Evolutionary conservation across 345 rosid genomes (phyloP), one percentile per base, ranked within the genome.

Genomic region (Eucalyptus sp.): DNA sequence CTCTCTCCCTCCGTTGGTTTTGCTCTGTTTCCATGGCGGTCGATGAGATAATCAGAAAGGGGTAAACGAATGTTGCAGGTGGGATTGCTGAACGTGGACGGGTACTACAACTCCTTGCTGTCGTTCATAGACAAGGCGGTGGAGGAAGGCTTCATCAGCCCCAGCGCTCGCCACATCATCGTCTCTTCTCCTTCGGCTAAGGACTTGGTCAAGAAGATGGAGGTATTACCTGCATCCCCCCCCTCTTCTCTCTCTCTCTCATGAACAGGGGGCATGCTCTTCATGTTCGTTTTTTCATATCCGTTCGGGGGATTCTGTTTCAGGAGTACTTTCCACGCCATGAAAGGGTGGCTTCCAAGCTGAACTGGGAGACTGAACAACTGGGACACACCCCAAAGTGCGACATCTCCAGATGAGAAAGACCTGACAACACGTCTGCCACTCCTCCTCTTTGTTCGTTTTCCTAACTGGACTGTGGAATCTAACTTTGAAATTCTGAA

Each of bases 1-100:
- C 41, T 37, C 37, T 37, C 37, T 27, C 80, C 2, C 81, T 10
- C 46, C 25, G 15, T 31, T 6, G 37, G 27, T 24, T 50, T 64
- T 43, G 64, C 87, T 20, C 29, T 60, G 79, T 58, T 27, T 17
- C 24, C 31, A 11, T 33, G 27, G 37, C 11, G 14, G 22, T 56
- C 5, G 33, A 50, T 90, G 83, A 76, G 83, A 76, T 11, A 64
- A n/a, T 5, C 27, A 41, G 24, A 20, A 0, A 60, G n/a, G 44
- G 20, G 44, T 76, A 43, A 18, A 71, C 24, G 81, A 71, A 71
- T 71, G 46, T 87, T 90, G 91, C 84, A 96, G 98, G 98, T 96
- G 87, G 98, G 98, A 88, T 89, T 96, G 90, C 88, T 96, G 92
- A 96, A 96, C 83, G 98, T 96, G 81, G 97, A 96, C 87, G 98